Evolutionary conservation across 2,329 filamentous ascomycete species (phyloP).

Genomic region (Trichoderma sp.): DNA sequence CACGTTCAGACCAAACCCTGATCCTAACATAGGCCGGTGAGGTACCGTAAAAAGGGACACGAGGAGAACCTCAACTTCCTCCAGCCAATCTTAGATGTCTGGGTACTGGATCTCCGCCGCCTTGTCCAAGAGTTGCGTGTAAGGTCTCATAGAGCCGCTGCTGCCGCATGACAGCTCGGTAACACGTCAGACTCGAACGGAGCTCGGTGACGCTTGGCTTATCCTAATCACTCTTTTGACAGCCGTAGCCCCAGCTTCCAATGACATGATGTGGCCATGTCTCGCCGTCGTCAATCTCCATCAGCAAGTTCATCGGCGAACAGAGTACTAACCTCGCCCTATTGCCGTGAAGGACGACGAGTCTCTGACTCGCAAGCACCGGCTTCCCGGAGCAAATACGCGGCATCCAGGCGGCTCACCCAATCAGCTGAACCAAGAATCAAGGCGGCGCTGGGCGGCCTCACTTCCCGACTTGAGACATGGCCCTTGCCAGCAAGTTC

Average conservation of each 20-base stretch:
- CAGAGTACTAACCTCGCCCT: background rate
- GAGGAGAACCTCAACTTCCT: too few species aligned
- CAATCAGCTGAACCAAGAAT: background rate
- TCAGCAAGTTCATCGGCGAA: background rate
- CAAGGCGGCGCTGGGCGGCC: background rate
- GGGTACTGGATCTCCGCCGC: too few species aligned
- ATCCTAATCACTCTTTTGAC: too few species aligned
- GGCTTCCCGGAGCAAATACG: background rate
- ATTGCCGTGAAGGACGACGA: background rate
- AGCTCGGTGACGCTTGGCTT: too few species aligned
- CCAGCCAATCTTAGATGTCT: too few species aligned
- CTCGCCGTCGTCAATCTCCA: background rate
- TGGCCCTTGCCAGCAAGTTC: background rate
- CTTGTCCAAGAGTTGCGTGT: too few species aligned
- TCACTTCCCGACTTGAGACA: constrained; percentile 20
- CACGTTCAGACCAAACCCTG: background rate
- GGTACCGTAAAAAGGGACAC: too few species aligned
- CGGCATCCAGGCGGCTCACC: background rate
- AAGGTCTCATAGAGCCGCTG: too few species aligned
- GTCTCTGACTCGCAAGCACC: background rate
- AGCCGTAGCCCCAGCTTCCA: background rate
- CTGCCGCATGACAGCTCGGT: too few species aligned
- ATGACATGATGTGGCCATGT: background rate
- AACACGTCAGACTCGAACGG: too few species aligned
- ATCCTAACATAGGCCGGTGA: too few species aligned